Evolutionary conservation across 345 rosid species (phyloP), one percentile per base, ranked within the genome.

Genomic region (Rhodomyrtus tomentosa): DNA sequence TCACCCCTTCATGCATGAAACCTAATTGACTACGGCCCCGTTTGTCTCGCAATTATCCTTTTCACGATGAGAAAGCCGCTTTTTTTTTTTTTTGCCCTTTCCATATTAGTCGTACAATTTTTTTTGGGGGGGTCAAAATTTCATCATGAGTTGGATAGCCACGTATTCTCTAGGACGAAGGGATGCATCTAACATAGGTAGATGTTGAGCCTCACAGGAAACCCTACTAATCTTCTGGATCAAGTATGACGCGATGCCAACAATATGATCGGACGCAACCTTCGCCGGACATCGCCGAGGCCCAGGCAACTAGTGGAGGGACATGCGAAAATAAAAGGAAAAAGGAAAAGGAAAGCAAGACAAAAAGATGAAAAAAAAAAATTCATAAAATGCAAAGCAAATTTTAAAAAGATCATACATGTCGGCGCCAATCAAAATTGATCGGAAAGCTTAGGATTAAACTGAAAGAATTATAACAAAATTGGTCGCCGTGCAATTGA

Each of bases 31-130:
- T 50, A 50, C 6, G 52, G 4, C 38, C 22, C 21, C 21, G 42
- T 62, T 62, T 62, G 76, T 62, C 24, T 32, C 11, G 6, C 6
- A 0, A 62, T 32, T 20, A 53, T 18, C 7, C 55, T 53, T 53
- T 53, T 20, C 55, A 7, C 10, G 24, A 18, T 8, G 55, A 53
- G 55, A 53, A 53, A 53, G 55, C 52, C 16, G 40, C 40, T 5
- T 5, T 8, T 55, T 1, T 24, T 0, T 21, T 3, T 2, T 7
- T n/a, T n/a, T n/a, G n/a, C n/a, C n/a, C n/a, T n/a, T n/a, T n/a
- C n/a, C n/a, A n/a, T n/a, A n/a, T n/a, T n/a, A n/a, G n/a, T n/a
- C n/a, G n/a, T n/a, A n/a, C n/a, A n/a, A n/a, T n/a, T n/a, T n/a
- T n/a, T n/a, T n/a, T n/a, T n/a, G n/a, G n/a, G n/a, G n/a, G n/a